phyloP scores from a whole-genome alignment of 495 filamentous ascomycete genomes.

The Aspergillus incahuasiensis region DNA sequence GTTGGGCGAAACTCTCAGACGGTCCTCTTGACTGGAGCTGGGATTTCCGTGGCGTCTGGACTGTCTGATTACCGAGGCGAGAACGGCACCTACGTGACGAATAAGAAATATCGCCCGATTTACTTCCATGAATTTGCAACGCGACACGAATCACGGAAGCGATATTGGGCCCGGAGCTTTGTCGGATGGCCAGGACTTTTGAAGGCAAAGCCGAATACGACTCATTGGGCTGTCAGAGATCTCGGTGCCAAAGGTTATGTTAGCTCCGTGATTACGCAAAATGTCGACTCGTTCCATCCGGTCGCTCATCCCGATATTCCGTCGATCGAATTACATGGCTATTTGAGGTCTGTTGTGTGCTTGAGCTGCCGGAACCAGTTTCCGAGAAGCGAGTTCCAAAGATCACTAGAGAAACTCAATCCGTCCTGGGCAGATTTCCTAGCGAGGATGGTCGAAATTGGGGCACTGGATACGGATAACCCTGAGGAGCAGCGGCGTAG shows the following conservation, averaged over 20 bases:
- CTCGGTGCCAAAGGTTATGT: slow-evolving; percentile 69
- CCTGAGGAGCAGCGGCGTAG: slow-evolving; percentile 60
- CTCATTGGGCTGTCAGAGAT: slow-evolving; percentile 69
- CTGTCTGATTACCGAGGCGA: slow-evolving; percentile 88
- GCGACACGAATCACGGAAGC: slow-evolving; percentile 81
- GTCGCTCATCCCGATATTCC: slow-evolving; percentile 67
- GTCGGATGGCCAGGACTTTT: slow-evolving; percentile 82
- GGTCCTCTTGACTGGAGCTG: slow-evolving; percentile 86
- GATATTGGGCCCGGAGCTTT: slow-evolving; percentile 95
- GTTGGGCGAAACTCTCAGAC: slow-evolving; percentile 48
- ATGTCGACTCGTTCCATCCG: slow-evolving; percentile 92
- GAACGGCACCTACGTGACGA: slow-evolving; percentile 87
- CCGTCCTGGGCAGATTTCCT: slow-evolving; percentile 82
- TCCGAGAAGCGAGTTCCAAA: slow-evolving; percentile 68
- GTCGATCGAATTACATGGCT: slow-evolving; percentile 87
- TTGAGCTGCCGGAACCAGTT: slow-evolving; percentile 67
- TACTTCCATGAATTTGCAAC: slow-evolving; percentile 85
- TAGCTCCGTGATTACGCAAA: slow-evolving; percentile 82
- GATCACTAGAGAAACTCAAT: slow-evolving; percentile 70
- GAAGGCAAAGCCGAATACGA: slow-evolving; percentile 72
- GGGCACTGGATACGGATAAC: slow-evolving; percentile 74
- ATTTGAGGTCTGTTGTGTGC: slow-evolving; percentile 74
- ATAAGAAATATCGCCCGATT: slow-evolving; percentile 83
- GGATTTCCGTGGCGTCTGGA: slow-evolving; percentile 89
- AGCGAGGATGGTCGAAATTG: slow-evolving; percentile 59